These are phyloP conservation scores for Botrytis porri DNA, from an alignment of 2,329 filamentous ascomycete genomes.

Conservation along the genomic window DNA sequence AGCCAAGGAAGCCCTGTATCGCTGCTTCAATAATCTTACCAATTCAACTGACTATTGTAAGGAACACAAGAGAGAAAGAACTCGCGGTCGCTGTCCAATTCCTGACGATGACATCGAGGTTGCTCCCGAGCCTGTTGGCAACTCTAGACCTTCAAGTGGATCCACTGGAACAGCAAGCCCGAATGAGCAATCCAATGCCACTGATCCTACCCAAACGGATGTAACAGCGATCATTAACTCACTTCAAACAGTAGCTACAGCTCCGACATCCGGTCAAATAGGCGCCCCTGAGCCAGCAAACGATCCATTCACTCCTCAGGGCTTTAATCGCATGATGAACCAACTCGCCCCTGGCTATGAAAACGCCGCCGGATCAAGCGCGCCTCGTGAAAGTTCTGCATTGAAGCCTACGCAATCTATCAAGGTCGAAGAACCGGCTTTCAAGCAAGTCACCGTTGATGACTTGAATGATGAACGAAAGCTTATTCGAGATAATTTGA, in stretches of 20 bases:
- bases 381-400: conserved; percentile 14
- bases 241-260: conserved; percentile 22
- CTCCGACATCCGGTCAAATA: conserved; percentile 5
- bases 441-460: conserved; percentile 59
- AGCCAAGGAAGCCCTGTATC: conserved; percentile 75
- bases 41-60: conserved; percentile 72
- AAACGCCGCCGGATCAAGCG: background rate
- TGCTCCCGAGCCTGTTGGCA: conserved; percentile 29
- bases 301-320: conserved; percentile 17
- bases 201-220: conserved; percentile 21
- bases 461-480: conserved; percentile 74
- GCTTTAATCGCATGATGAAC: conserved; percentile 27
- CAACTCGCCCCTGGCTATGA: conserved; percentile 21
- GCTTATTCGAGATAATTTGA: conserved; percentile 70
- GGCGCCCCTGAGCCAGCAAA: conserved; percentile 5
- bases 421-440: conserved; percentile 15
- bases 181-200: conserved; percentile 31
- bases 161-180: conserved; percentile 34
- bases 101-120: conserved; percentile 55
- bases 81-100: conserved; percentile 66
- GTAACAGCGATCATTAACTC: conserved; percentile 25
- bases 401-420: conserved; percentile 14
- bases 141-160: conserved; percentile 26
- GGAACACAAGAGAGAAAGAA: conserved; percentile 55
- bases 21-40: conserved; percentile 65